phyloP scores from a whole-genome alignment of 2,329 filamentous ascomycete species.

The Alternaria viburni region DNA sequence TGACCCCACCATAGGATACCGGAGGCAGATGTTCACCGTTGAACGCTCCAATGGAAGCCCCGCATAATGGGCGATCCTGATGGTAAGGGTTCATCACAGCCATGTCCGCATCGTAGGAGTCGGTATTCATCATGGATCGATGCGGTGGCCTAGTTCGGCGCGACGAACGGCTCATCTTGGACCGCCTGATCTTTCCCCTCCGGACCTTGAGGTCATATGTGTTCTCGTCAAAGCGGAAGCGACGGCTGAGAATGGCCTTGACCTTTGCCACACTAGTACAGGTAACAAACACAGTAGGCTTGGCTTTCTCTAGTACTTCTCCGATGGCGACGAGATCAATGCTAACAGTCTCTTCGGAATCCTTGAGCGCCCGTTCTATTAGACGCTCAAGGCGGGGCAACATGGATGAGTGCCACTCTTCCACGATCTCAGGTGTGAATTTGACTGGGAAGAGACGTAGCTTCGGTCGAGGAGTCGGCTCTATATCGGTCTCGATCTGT shows the following conservation, averaged over 20 bases:
- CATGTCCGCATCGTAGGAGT: conserved; percentile 46
- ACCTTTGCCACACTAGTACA: conserved; percentile 78
- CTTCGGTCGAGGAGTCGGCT: conserved; percentile 38
- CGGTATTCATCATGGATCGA: conserved; percentile 50
- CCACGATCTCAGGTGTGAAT: conserved; percentile 67
- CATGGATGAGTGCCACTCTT: conserved; percentile 73
- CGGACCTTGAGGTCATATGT: conserved; percentile 74
- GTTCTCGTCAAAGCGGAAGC: conserved; percentile 70
- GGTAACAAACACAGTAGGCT: conserved; percentile 76
- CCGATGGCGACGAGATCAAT: conserved; percentile 79
- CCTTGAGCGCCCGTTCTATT: conserved; percentile 72
- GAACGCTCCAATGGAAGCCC: conserved; percentile 92
- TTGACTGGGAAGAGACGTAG: conserved; percentile 53
- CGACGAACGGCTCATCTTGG: conserved; percentile 55
- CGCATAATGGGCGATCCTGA: conserved; percentile 79
- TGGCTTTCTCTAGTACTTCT: conserved; percentile 68
- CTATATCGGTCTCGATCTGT: conserved; percentile 43
- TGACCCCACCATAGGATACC: conserved; percentile 87
- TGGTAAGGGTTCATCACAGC: conserved; percentile 72
- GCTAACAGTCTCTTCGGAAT: conserved; percentile 77
- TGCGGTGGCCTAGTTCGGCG: conserved; percentile 42
- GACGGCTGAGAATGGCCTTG: conserved; percentile 72
- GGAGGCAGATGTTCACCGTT: conserved; percentile 85
- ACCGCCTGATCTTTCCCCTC: conserved; percentile 70
- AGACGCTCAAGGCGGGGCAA: conserved; percentile 77